Evolutionary conservation across 2,329 filamentous ascomycete genomes (phyloP).

Genomic region (Ophiostoma himal-ulmi): DNA sequence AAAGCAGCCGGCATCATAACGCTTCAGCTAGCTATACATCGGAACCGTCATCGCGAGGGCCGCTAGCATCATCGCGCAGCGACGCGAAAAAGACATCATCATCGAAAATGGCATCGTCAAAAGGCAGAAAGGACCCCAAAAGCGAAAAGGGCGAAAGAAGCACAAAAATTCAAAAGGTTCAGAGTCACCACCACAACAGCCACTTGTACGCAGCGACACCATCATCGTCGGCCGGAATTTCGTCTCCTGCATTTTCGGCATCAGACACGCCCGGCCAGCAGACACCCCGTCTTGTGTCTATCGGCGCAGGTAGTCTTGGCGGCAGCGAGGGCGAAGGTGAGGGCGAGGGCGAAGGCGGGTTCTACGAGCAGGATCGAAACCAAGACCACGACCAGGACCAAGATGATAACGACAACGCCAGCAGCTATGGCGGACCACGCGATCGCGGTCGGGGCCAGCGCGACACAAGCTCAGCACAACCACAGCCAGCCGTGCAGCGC

Average conservation of each 20-base stretch:
- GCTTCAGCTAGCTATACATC: background rate
- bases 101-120: background rate
- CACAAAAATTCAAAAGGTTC: background rate
- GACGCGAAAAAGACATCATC: background rate
- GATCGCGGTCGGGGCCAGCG: background rate
- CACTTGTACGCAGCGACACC: background rate
- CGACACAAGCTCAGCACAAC: background rate
- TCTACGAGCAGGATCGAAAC: slow-evolving; percentile 9
- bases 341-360: background rate
- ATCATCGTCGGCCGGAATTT: background rate
- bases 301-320: slow-evolving; percentile 6
- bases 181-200: background rate
- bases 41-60: background rate
- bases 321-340: slow-evolving; percentile 13
- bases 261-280: background rate
- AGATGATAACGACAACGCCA: background rate
- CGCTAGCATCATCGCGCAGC: background rate
- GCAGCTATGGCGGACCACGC: background rate
- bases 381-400: background rate
- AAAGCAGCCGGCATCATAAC: background rate
- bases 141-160: background rate
- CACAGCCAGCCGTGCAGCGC: slow-evolving; percentile 20
- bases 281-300: slow-evolving; percentile 11
- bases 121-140: background rate
- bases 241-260: slow-evolving; percentile 19